phyloP scores from a whole-genome alignment of 768 basidiomycete species.

The Kockovaella imperatae region DNA sequence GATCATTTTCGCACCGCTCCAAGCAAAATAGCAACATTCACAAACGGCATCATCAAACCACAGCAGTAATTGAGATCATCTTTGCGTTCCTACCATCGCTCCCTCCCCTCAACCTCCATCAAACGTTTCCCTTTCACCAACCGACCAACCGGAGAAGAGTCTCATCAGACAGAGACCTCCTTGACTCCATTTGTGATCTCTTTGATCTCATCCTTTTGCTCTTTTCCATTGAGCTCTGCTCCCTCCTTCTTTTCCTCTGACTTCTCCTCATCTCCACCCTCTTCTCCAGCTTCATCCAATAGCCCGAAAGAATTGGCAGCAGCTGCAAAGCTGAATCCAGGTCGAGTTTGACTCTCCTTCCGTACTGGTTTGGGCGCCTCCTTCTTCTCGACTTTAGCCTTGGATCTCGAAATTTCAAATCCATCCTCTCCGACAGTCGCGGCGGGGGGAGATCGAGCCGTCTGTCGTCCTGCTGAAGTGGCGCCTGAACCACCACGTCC shows the following conservation, averaged over 20 bases:
- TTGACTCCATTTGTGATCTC: slow-evolving; percentile 19
- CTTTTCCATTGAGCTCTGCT: not conserved
- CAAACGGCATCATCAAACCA: no score
- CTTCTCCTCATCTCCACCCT: slow-evolving; percentile 14
- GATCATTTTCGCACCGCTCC: no score
- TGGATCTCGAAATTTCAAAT: slow-evolving; percentile 8
- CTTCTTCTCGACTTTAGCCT: not conserved
- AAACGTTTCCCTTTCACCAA: no score
- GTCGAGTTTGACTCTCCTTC: slow-evolving; percentile 50
- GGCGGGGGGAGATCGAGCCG: not conserved
- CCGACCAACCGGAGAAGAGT: no score
- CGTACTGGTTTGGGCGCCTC: not conserved
- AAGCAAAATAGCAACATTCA: no score
- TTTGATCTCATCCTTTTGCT: no score
- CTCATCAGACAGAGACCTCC: slow-evolving; percentile 9
- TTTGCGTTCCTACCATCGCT: no score
- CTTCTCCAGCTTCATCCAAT: slow-evolving; percentile 13
- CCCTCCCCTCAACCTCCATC: no score
- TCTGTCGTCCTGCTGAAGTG: not conserved
- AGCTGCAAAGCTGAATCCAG: slow-evolving; percentile 70
- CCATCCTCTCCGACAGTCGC: slow-evolving; percentile 14
- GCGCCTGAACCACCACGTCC: not conserved
- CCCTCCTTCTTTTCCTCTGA: slow-evolving; percentile 10
- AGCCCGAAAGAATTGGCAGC: no score
- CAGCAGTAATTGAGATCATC: no score